Evolutionary conservation across 768 basidiomycete genomes (phyloP).

Genomic region (Russula sp.): DNA sequence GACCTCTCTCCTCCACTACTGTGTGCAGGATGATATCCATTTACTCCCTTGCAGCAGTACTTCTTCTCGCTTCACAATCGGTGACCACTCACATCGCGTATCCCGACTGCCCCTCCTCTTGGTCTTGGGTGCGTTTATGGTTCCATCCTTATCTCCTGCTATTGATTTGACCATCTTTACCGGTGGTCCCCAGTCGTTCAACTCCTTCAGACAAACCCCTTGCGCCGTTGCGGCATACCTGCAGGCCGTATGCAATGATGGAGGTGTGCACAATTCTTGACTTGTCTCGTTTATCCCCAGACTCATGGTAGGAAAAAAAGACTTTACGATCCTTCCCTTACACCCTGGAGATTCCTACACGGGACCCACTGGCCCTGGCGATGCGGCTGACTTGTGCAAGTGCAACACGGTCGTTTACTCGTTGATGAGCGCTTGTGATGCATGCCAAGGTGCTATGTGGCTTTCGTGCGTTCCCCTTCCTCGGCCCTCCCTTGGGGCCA

Average conservation of each 20-base stretch:
- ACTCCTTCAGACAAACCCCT: constrained; percentile 9
- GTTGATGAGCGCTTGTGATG: constrained; percentile 32
- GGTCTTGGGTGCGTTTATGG: constrained; percentile 9
- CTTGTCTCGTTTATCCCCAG: background rate
- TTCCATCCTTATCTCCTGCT: background rate
- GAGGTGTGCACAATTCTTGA: constrained; percentile 2
- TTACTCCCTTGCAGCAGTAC: background rate
- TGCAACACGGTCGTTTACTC: constrained; percentile 34
- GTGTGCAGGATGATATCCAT: too few relatives aligned
- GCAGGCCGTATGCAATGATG: constrained; percentile 6
- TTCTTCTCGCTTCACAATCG: background rate
- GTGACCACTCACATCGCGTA: background rate
- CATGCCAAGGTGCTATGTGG: constrained; percentile 27
- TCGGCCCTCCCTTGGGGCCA: too few relatives aligned
- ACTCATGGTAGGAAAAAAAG: background rate
- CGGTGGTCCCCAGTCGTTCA: background rate
- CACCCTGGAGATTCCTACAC: background rate
- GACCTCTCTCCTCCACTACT: too few relatives aligned
- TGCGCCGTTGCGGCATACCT: background rate
- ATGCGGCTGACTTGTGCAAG: constrained; percentile 28
- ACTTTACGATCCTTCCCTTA: background rate
- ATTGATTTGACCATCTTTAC: background rate
- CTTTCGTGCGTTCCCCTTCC: constrained; percentile 21
- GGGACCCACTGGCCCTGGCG: constrained; percentile 23
- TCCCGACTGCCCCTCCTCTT: background rate